A percentile compares a stretch with the other conserved stretches of the same genome.
Evolutionary conservation across 345 rosid genomes (phyloP).

Genomic region (Cardiospermum halicacabum): DNA sequence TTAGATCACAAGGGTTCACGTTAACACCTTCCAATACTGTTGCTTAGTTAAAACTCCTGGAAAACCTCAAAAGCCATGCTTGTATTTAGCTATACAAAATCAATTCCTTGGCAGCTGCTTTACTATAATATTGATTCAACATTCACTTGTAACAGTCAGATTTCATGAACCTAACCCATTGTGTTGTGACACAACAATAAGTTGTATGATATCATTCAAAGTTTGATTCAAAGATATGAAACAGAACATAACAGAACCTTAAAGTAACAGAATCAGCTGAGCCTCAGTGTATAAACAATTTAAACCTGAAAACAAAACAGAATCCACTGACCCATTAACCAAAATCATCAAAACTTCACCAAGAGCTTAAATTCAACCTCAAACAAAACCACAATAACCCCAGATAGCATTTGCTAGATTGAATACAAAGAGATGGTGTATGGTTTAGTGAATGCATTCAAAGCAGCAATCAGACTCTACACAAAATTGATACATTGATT

Average conservation of each 20-base stretch:
- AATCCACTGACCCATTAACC: background rate
- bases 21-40: constrained; percentile 49
- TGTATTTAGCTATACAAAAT: constrained; percentile 57
- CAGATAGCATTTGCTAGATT: constrained; percentile 30
- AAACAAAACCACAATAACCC: constrained; percentile 1
- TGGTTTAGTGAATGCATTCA: too few relatives aligned
- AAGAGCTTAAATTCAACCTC: constrained; percentile 11
- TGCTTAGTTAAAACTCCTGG: constrained; percentile 40
- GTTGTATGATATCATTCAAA: background rate
- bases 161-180: too few relatives aligned
- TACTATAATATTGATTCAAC: constrained; percentile 35
- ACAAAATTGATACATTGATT: background rate
- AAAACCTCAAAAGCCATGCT: constrained; percentile 59
- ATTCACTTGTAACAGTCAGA: too few relatives aligned
- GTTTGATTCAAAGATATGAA: background rate
- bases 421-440: constrained; percentile 22
- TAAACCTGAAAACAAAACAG: constrained; percentile 31
- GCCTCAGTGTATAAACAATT: constrained; percentile 43
- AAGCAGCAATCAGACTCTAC: too few relatives aligned
- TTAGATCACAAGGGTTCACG: constrained; percentile 16
- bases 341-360: background rate
- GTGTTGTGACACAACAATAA: background rate
- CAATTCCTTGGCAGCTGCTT: constrained; percentile 43
- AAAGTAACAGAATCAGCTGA: constrained; percentile 41
- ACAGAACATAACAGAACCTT: constrained; percentile 30